Evolutionary conservation across 73 alveolate genomes (phyloP).

Genomic region (Paramecium octaurelia): DNA sequence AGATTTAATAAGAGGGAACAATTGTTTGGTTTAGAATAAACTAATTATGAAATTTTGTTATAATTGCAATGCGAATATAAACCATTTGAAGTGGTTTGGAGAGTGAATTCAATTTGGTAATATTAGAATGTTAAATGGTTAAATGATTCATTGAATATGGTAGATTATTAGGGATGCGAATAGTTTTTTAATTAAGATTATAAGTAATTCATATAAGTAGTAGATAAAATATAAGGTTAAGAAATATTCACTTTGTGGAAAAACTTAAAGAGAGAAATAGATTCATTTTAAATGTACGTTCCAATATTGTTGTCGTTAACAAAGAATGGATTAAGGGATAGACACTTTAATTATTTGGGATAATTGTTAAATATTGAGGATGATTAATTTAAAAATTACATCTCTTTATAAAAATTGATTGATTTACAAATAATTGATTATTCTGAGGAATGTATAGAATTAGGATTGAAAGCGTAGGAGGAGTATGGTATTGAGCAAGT

Average conservation of each 20-base stretch:
- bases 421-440: neutral
- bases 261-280: neutral
- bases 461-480: neutral
- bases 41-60: neutral
- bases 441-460: neutral
- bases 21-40: neutral
- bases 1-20: neutral
- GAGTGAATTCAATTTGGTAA: neutral
- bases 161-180: neutral
- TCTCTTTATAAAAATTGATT: neutral
- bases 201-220: neutral
- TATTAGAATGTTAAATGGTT: neutral
- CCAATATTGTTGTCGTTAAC: neutral
- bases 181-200: neutral
- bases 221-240: neutral
- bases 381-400: neutral
- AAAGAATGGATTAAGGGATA: neutral
- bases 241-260: neutral
- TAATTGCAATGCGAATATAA: neutral
- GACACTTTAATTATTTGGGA: neutral
- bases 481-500: neutral
- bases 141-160: neutral
- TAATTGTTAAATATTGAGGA: neutral
- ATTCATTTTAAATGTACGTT: neutral
- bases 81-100: conserved; percentile 6